Percentiles rank a stretch among this genome's conserved stretches.
phyloP scores from a whole-genome alignment of 169 alveolate genomes.

The Plasmodium falciparum region DNA sequence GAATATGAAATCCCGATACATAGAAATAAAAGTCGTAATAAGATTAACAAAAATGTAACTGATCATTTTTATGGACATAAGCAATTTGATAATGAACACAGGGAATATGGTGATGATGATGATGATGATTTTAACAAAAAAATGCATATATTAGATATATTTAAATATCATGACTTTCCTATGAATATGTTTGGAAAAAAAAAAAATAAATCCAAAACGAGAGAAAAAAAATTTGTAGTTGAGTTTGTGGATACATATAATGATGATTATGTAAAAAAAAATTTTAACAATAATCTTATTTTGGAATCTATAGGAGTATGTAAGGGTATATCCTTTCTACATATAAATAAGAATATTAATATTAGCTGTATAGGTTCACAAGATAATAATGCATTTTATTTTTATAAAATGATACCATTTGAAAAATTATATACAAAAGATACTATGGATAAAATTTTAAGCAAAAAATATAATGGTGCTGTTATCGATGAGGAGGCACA shows the following conservation, averaged over 20 bases:
- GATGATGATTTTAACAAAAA: slow-evolving; percentile 12
- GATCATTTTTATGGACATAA: slow-evolving; percentile 47
- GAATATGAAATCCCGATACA: slow-evolving; percentile 75
- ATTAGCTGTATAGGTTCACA: slow-evolving; percentile 65
- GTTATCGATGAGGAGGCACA: not conserved
- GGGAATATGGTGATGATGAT: not conserved
- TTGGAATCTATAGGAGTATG: slow-evolving; percentile 77
- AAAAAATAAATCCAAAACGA: slow-evolving; percentile 29
- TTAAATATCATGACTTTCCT: slow-evolving; percentile 74
- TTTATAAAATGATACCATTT: slow-evolving; percentile 75
- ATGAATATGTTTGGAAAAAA: slow-evolving; percentile 47
- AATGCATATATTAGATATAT: slow-evolving; percentile 55
- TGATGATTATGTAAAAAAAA: slow-evolving; percentile 75
- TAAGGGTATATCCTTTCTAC: slow-evolving; percentile 73
- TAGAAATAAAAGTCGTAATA: slow-evolving; percentile 21
- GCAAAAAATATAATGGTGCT: slow-evolving; percentile 8
- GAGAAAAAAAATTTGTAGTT: slow-evolving; percentile 58
- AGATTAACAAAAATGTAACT: slow-evolving; percentile 13
- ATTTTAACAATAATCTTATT: slow-evolving; percentile 66
- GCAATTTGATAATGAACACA: slow-evolving; percentile 25
- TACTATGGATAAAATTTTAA: slow-evolving; percentile 48
- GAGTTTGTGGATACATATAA: slow-evolving; percentile 73
- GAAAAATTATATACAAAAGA: slow-evolving; percentile 64
- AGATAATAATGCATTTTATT: slow-evolving; percentile 70
- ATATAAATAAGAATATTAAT: slow-evolving; percentile 54